phyloP scores from a whole-genome alignment of 148 eudicot genomes.

The Rhododendron molle region DNA sequence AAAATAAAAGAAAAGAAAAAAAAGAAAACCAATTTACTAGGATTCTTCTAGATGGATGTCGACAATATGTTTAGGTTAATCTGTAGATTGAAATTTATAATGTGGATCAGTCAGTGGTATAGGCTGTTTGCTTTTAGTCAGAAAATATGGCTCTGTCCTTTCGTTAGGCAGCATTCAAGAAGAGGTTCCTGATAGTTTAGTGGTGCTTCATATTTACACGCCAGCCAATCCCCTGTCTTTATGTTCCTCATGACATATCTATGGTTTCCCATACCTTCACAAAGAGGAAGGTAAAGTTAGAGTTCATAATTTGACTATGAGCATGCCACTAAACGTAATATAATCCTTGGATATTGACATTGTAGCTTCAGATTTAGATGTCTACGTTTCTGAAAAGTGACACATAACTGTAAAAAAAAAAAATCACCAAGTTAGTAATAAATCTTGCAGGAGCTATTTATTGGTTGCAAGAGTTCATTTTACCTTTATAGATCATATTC shows the following conservation, averaged over 20 bases:
- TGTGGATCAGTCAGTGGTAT: not conserved
- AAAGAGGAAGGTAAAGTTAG: not conserved
- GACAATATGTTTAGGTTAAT: not conserved
- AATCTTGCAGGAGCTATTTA: not conserved
- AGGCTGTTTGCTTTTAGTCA: constrained; percentile 1
- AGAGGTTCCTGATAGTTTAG: not conserved
- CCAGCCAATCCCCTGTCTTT: not conserved
- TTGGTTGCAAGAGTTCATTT: not conserved
- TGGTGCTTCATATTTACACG: not conserved
- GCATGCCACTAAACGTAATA: not conserved
- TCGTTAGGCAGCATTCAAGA: not conserved
- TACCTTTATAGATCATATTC: not conserved
- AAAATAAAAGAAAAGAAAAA: too few species aligned
- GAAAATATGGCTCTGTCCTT: not conserved
- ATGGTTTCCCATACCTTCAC: not conserved
- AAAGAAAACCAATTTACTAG: not conserved
- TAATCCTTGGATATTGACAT: not conserved
- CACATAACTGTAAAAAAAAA: not conserved
- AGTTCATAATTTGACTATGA: not conserved
- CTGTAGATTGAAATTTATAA: not conserved
- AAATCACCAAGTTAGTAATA: not conserved
- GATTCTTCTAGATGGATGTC: not conserved
- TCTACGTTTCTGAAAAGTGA: not conserved
- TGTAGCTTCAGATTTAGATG: not conserved
- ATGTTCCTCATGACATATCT: not conserved